Percentiles rank a stretch among this genome's conserved stretches.
phyloP scores from a whole-genome alignment of 805 yeast genomes.

The Metschnikowia amazonensis region DNA sequence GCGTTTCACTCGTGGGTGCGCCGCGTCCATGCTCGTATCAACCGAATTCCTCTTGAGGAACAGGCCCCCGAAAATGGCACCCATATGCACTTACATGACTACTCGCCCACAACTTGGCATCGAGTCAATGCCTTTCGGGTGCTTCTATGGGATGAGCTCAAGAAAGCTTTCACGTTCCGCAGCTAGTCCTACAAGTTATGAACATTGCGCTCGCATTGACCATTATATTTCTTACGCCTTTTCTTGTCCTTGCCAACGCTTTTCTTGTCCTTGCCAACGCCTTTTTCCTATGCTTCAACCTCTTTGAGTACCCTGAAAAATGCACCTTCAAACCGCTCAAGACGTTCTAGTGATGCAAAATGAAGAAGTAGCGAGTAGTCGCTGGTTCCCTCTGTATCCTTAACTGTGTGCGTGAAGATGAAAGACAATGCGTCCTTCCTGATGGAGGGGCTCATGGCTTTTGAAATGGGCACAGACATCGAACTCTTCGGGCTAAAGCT shows the following conservation, averaged over 20 bases:
- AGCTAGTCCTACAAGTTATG: neutral
- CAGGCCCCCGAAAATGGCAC: constrained; percentile 19
- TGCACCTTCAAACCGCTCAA: constrained; percentile 49
- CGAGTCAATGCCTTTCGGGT: constrained; percentile 57
- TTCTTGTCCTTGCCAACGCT: neutral
- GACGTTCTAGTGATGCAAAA: constrained; percentile 40
- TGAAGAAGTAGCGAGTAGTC: constrained; percentile 59
- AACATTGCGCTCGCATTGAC: neutral
- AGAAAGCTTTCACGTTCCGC: constrained; percentile 47
- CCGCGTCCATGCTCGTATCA: constrained; percentile 57
- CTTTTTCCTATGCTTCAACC: neutral
- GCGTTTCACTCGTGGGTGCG: constrained; percentile 63
- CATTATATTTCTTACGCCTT: neutral
- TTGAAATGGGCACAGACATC: constrained; percentile 22
- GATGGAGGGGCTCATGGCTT: constrained; percentile 63
- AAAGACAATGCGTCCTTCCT: constrained; percentile 54
- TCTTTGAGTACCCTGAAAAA: constrained; percentile 30
- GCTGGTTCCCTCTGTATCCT: constrained; percentile 19
- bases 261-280: neutral
- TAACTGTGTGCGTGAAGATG: constrained; percentile 53
- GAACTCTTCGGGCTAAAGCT: constrained; percentile 8
- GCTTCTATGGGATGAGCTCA: constrained; percentile 59
- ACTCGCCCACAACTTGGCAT: constrained; percentile 51
- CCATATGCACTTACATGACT: constrained; percentile 24
- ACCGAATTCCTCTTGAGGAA: constrained; percentile 50